Evolutionary conservation across 371 early-diverging fungal genomes (phyloP), one percentile per base, ranked within the genome.

Genomic region (Rhizopus delemar): DNA sequence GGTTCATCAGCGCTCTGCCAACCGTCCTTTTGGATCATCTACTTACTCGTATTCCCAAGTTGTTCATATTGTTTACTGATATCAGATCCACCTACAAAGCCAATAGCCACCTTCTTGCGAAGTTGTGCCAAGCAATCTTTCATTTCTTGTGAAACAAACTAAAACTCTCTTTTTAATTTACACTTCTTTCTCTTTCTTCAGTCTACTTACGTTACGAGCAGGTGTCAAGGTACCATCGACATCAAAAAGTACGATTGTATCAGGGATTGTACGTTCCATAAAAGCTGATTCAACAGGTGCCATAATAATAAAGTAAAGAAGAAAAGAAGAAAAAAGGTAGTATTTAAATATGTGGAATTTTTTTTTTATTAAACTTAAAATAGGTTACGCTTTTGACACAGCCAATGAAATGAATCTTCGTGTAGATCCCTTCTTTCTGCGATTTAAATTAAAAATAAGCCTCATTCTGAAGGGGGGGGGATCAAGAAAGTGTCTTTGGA

Each of bases 161-260:
- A 63, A 5, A 41, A 22, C 22, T 22, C 22, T 22, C 22, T 22
- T 22, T 22, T 22, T 2, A 22, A 0, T 22, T 22, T 22, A 7
- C 8, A 39, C 2, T 39, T 7, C 9, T 36, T 28, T 28, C 2
- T 32, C 13, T 5, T 4, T 28, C 9, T 36, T 5, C 38, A 39
- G 12, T 9, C 39, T 32, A 51, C 60, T 53, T 69, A 94, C 95
- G 75, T 83, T 78, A 68, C 99, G 90, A 43, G 97, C 97, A 45
- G 97, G 98, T 5, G 99, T 98, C 63, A 99, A 80, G 7, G 99
- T 99, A 59, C 99, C 99, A 74, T 99, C 99, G 36, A 99, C 99
- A 79, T 99, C 99, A 70, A 99, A 99, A 39, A 99, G 87, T 57
- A 94, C 90, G 63, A 97, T 77, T 62, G 89, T 91, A 70, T 91